Evolutionary conservation across 371 early-diverging fungal genomes (phyloP).

Genomic region (Syncephalastrum contaminatum): DNA sequence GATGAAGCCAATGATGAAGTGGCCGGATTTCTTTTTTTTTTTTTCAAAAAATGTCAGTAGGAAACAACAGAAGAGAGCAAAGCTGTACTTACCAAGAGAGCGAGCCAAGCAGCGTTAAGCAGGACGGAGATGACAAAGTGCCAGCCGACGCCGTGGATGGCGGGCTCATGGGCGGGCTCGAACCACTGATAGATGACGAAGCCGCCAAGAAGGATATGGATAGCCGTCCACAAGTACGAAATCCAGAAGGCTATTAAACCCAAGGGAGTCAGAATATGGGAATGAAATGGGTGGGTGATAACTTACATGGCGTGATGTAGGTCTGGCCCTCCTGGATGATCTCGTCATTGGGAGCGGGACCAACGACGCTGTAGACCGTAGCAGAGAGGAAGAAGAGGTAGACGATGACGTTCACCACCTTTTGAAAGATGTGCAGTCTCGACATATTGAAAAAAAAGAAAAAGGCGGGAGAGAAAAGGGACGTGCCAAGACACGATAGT

Average conservation of each 20-base stretch:
- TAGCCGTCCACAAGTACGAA: slow-evolving; percentile 60
- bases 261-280: background rate
- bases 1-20: slow-evolving; percentile 45
- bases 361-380: slow-evolving; percentile 59
- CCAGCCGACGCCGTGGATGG: slow-evolving; percentile 60
- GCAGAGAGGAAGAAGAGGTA: slow-evolving; percentile 67
- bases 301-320: slow-evolving; percentile 53
- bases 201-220: slow-evolving; percentile 66
- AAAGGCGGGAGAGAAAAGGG: slow-evolving; percentile 13
- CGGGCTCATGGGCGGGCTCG: slow-evolving; percentile 56
- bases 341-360: slow-evolving; percentile 38
- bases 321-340: slow-evolving; percentile 35
- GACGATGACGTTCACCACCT: slow-evolving; percentile 66
- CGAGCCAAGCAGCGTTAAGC: slow-evolving; percentile 59
- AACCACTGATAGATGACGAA: slow-evolving; percentile 67
- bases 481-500: background rate
- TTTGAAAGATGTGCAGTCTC: slow-evolving; percentile 44
- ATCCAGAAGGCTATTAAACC: slow-evolving; percentile 41
- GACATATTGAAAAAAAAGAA: slow-evolving; percentile 22
- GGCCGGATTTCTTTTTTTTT: slow-evolving; percentile 25
- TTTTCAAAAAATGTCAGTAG: slow-evolving; percentile 10
- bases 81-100: slow-evolving; percentile 54
- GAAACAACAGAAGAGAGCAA: background rate
- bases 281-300: background rate
- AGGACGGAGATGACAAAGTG: slow-evolving; percentile 64